phyloP scores from a whole-genome alignment of 495 filamentous ascomycete genomes.

The Lasiosphaeria hispida region DNA sequence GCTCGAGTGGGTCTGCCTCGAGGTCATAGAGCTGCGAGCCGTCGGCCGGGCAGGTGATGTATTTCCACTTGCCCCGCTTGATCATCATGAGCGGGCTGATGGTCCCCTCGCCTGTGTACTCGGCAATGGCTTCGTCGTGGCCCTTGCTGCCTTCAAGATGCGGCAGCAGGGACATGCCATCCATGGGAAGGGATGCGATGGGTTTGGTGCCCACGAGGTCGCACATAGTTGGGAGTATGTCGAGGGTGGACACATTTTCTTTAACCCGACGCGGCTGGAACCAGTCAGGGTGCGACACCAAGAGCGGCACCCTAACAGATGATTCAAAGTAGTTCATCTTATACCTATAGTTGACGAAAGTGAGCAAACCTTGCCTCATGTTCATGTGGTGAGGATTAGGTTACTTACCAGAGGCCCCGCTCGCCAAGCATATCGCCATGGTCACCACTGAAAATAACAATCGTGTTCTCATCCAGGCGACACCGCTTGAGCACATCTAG shows the following conservation, averaged over 20 bases:
- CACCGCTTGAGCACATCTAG: constrained; percentile 69
- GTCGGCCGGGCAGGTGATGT: constrained; percentile 75
- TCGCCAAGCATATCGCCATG: constrained; percentile 94
- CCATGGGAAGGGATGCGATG: constrained; percentile 64
- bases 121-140: constrained; percentile 75
- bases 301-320: constrained; percentile 76
- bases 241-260: constrained; percentile 80
- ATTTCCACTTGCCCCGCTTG: constrained; percentile 77
- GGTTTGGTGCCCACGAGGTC: constrained; percentile 69
- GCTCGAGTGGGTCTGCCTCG: constrained; percentile 67
- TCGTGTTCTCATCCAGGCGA: constrained; percentile 73
- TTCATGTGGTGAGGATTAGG: neutral
- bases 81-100: constrained; percentile 90
- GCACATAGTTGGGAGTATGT: constrained; percentile 80
- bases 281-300: constrained; percentile 66
- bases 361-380: neutral
- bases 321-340: constrained; percentile 92
- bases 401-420: constrained; percentile 70
- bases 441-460: constrained; percentile 83
- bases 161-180: constrained; percentile 70
- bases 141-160: constrained; percentile 59
- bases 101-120: constrained; percentile 88
- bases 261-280: constrained; percentile 67
- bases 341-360: constrained; percentile 50
- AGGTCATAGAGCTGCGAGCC: constrained; percentile 78